Evolutionary conservation across 139 green algal species (phyloP), one percentile per base, ranked within the genome.

Genomic region (Tetraselmis chui): DNA sequence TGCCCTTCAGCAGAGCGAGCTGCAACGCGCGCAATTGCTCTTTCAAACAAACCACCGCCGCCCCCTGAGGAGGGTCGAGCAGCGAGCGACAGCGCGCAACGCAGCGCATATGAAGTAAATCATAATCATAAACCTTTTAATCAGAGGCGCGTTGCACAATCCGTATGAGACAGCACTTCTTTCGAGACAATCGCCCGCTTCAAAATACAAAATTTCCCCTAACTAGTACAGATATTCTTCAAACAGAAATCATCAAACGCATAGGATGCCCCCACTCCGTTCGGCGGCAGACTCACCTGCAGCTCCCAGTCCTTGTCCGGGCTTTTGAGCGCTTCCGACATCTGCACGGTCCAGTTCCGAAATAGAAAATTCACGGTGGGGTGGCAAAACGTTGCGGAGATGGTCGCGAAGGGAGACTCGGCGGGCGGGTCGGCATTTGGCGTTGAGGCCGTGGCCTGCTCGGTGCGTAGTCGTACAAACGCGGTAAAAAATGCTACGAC

Each of bases 11-110:
- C 28, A 89, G 76, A 0, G 94, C 93, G 76, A 93, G 59, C 82
- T 95, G 90, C 85, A 98, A 85, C 30, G 89, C 81, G 0, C 89
- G 81, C 81, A 98, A 89, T 90, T 95, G 89, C 87, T 97, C 93
- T 28, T 91, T 90, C 76, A 98, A 86, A 18, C 45, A 67, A 25
- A 67, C 45, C 45, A 67, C 45, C 45, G 45, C 74, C 45, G 45
- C 45, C 5, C 45, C 45, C 45, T 67, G 45, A 18, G 45, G 11
- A 67, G 45, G 45, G 5, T 67, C 11, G n/a, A n/a, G n/a, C n/a
- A n/a, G n/a, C n/a, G n/a, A n/a, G n/a, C n/a, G n/a, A n/a, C n/a
- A n/a, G n/a, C n/a, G n/a, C 11, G 45, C 45, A 18, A 67, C 45
- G 45, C 45, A 67, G 18, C 45, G 45, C 45, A 67, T 67, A 5